Evolutionary conservation across 345 rosid species (phyloP).

Genomic region (Syzygium oleosum): DNA sequence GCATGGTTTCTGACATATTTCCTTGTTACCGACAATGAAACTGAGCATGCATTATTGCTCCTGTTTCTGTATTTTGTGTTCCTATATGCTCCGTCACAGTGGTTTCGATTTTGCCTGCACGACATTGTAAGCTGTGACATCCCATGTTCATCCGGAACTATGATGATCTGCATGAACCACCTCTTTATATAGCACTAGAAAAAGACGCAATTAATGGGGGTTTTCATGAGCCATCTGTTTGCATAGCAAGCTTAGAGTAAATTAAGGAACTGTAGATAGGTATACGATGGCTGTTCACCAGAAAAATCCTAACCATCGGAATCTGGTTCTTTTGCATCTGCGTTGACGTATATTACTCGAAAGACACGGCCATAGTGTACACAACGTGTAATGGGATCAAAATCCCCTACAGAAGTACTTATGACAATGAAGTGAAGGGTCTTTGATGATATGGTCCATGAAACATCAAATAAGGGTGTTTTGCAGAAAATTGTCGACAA

Average conservation of each 20-base stretch:
- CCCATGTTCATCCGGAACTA: background rate
- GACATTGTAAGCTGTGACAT: background rate
- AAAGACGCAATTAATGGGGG: background rate
- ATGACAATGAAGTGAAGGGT: background rate
- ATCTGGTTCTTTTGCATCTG: background rate
- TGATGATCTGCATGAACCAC: background rate
- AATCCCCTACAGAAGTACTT: background rate
- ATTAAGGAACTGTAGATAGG: background rate
- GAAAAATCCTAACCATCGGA: background rate
- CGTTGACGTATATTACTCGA: background rate
- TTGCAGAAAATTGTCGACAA: too few relatives aligned
- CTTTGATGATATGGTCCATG: background rate
- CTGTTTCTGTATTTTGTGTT: background rate
- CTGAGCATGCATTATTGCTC: too few relatives aligned
- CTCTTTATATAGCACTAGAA: background rate
- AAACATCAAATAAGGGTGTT: background rate
- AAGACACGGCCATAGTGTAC: background rate
- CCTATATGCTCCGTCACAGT: background rate
- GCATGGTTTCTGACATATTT: background rate
- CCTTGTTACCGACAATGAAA: too few relatives aligned
- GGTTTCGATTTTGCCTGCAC: too few relatives aligned
- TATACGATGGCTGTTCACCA: background rate
- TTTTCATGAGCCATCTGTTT: background rate
- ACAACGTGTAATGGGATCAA: background rate
- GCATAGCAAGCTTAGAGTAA: background rate